Percentiles rank a stretch among this genome's conserved stretches.
Evolutionary conservation across 306 rosid species (phyloP).

Genomic region (Begonia masoniana): DNA sequence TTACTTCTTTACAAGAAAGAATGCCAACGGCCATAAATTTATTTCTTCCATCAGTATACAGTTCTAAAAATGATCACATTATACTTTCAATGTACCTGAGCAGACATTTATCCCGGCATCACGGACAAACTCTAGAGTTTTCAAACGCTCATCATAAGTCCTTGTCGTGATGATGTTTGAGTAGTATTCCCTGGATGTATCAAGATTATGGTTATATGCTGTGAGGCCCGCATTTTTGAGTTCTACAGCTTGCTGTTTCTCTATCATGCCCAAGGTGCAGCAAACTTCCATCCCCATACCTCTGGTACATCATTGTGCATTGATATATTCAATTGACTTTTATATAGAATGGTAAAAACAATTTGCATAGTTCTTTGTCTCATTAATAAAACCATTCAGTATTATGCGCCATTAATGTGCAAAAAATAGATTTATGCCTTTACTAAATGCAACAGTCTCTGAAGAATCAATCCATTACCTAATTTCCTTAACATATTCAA

Average conservation of each 20-base stretch:
- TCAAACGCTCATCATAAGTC: slow-evolving; percentile 78
- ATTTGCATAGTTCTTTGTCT: too few relatives aligned
- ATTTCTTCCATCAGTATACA: too few relatives aligned
- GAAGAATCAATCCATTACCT: slow-evolving; percentile 28
- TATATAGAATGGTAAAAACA: too few relatives aligned
- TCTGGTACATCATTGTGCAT: slow-evolving; percentile 23
- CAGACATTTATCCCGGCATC: slow-evolving; percentile 97
- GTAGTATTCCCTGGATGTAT: slow-evolving; percentile 93
- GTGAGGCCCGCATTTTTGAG: slow-evolving; percentile 95
- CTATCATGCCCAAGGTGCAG: slow-evolving; percentile 97
- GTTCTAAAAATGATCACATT: too few relatives aligned
- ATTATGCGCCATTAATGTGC: too few relatives aligned
- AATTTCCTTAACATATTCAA: slow-evolving; percentile 76
- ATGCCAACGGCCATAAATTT: too few relatives aligned
- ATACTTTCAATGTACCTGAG: slow-evolving; percentile 38
- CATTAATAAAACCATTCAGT: too few relatives aligned
- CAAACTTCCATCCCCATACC: slow-evolving; percentile 96
- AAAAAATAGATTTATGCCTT: too few relatives aligned
- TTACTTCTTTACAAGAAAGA: too few relatives aligned
- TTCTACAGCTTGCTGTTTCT: slow-evolving; percentile 78
- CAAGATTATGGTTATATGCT: slow-evolving; percentile 95
- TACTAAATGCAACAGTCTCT: too few relatives aligned
- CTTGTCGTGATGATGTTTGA: slow-evolving; percentile 91
- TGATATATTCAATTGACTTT: too few relatives aligned
- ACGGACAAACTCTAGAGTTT: slow-evolving; percentile 81